Base-by-base conservation (phyloP, 495 filamentous ascomycete genomes). In the Parathielavia appendiculata region DNA sequence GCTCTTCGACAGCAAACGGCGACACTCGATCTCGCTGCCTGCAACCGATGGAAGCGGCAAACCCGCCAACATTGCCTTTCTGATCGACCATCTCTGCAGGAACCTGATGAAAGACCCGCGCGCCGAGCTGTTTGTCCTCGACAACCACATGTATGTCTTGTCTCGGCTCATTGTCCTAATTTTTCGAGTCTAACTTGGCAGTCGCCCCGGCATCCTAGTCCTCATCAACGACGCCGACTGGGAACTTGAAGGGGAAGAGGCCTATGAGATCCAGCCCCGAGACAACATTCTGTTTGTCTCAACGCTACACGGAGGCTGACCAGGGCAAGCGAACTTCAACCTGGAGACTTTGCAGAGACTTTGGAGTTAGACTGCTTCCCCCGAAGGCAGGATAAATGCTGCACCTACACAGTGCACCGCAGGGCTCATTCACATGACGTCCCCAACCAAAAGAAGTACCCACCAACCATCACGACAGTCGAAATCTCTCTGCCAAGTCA, bases 191-290 rank as follows among this genome's bases (percentile, higher is more conserved):
- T 19, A 56, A 40, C 48, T 14, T 36, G 11, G 14, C 63, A 97
- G 93, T 35, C 90, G 95, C 49, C 92, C 93, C 7, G 93, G 93
- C n/a, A 95, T 97, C 65, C 82, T 99, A 48, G 95, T 97, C 16
- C 76, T 99, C 57, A 92, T 99, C 71, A 99, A 99, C 69, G 92
- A 99, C 63, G 87, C 89, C 43, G 93, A 99, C 69, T 99, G 93
- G 93, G 92, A 97, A 73, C 82, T 99, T 14, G 95, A 97, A 73
- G 93, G 92, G 9, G 92, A 97, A 72, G 91, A 91, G 62, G 80
- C 79, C 56, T 97, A 96, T 70, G 85, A 90, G 67, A 76, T 97
- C 54, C 84, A 92, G 71, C 68, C 76, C 22, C 79, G 83, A 23
- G 93, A 99, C 73, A 92, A 88, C 65, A 88, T 99, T 66, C 76